Conservation (phyloP, 2,329 filamentous ascomycete genomes). For the Gaeumannomyces sp. region DNA sequence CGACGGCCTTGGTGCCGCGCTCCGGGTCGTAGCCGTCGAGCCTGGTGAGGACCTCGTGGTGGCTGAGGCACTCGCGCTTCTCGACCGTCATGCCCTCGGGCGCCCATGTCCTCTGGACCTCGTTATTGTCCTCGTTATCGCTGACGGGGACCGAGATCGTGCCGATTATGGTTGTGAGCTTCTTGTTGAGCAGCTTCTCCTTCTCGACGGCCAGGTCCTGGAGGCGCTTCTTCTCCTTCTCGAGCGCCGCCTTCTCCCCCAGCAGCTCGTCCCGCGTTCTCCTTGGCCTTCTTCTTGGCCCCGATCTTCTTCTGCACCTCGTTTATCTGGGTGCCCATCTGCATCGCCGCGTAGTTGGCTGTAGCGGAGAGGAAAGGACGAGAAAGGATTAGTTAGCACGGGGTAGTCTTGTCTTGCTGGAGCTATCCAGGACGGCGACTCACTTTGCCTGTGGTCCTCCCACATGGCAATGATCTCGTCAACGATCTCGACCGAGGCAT, state of each 20-base stretch:
- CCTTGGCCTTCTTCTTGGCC: slow-evolving; percentile 89
- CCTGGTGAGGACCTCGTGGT: slow-evolving; percentile 87
- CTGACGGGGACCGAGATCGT: slow-evolving; percentile 79
- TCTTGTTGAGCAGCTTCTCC: slow-evolving; percentile 64
- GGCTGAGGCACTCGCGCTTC: slow-evolving; percentile 72
- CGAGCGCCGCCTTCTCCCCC: slow-evolving; percentile 47
- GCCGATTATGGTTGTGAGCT: slow-evolving; percentile 78
- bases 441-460: slow-evolving; percentile 70
- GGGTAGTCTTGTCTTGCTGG: neutral
- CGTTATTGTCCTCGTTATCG: slow-evolving; percentile 86
- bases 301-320: slow-evolving; percentile 85
- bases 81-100: slow-evolving; percentile 66
- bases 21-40: slow-evolving; percentile 91
- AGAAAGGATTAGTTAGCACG: neutral
- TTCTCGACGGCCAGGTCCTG: slow-evolving; percentile 71
- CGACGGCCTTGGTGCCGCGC: slow-evolving; percentile 87
- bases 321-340: slow-evolving; percentile 80
- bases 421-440: neutral
- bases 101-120: slow-evolving; percentile 68
- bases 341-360: slow-evolving; percentile 44
- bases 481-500: slow-evolving; percentile 74
- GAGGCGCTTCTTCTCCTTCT: slow-evolving; percentile 75
- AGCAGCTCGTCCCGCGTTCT: slow-evolving; percentile 50
- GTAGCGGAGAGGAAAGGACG: neutral
- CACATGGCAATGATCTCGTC: slow-evolving; percentile 86